Evolutionary conservation across 2,329 filamentous ascomycete species (phyloP).

Genomic region (Ophiosphaerella korrae): DNA sequence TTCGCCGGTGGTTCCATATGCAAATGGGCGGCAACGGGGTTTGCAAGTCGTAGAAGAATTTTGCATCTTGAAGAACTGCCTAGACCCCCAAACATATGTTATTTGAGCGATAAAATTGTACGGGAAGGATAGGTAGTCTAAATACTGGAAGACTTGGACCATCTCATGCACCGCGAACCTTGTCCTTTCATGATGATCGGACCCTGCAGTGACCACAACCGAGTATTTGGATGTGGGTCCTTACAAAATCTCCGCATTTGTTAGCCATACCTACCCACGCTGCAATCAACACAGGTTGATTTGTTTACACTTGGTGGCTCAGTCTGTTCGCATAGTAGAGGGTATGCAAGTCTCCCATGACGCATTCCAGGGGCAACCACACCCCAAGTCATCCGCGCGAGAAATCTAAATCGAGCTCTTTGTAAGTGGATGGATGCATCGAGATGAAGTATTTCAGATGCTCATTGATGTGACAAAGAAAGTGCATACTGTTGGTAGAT

Average conservation of each 20-base stretch:
- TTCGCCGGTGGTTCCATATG: neutral
- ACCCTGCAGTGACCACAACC: slow-evolving; percentile 3
- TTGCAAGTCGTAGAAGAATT: neutral
- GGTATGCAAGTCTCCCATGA: neutral
- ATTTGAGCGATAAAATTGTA: neutral
- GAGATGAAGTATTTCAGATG: too few relatives aligned
- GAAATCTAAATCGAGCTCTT: too few relatives aligned
- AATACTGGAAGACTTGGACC: too few relatives aligned
- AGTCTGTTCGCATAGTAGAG: neutral
- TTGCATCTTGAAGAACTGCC: neutral
- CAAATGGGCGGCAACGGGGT: slow-evolving; percentile 3
- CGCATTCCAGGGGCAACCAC: neutral
- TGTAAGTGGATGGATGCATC: too few relatives aligned
- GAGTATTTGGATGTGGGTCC: neutral
- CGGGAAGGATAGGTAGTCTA: too few relatives aligned
- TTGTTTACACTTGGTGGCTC: neutral
- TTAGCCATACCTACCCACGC: neutral
- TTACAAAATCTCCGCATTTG: neutral
- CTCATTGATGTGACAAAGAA: too few relatives aligned
- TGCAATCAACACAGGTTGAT: neutral
- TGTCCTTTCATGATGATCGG: neutral
- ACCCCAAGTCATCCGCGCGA: neutral
- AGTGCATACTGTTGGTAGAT: too few relatives aligned
- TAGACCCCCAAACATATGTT: neutral
- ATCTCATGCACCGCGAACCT: neutral